A percentile compares a stretch with the other conserved stretches of the same genome.
phyloP scores from a whole-genome alignment of 2,329 filamentous ascomycete species.

The Fusarium mundagurra region DNA sequence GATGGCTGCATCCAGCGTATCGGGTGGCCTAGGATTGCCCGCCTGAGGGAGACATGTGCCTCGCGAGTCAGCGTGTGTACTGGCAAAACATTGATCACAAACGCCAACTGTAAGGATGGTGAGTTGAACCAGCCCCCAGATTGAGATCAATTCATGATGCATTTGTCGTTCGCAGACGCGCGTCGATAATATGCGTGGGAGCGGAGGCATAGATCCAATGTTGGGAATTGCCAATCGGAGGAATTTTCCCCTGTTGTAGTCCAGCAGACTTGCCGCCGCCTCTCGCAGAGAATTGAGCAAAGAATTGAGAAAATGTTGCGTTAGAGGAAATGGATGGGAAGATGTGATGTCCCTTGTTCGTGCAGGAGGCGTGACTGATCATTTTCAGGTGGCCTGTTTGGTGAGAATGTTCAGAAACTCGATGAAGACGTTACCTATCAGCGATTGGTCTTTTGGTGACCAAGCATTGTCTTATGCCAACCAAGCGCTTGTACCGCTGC shows the following conservation, averaged over 20 bases:
- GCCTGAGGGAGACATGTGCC: slow-evolving; percentile 3
- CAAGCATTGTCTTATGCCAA: slow-evolving; percentile 8
- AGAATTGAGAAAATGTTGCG: not conserved
- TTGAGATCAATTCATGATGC: slow-evolving; percentile 1
- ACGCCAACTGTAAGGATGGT: not conserved
- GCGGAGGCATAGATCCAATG: not conserved
- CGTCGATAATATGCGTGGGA: not conserved
- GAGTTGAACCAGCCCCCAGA: not conserved
- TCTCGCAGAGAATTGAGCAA: not conserved
- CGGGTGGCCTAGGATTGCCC: not conserved
- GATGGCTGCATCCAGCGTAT: slow-evolving; percentile 14
- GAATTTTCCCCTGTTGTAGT: not conserved
- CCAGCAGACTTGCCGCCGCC: not conserved
- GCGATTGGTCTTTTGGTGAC: slow-evolving; percentile 17
- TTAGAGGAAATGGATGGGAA: not conserved
- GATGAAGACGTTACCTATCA: not conserved
- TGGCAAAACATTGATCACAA: not conserved
- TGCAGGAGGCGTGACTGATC: not conserved
- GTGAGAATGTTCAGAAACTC: not conserved
- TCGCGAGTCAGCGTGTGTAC: not conserved
- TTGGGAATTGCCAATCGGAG: not conserved
- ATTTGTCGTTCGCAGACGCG: not conserved
- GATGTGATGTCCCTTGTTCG: not conserved
- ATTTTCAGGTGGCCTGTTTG: not conserved
- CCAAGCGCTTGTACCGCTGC: slow-evolving; percentile 27